These are phyloP conservation scores for Monosporascus sp. DNA, from an alignment of 2,329 filamentous ascomycete species.

Conservation along the genomic window DNA sequence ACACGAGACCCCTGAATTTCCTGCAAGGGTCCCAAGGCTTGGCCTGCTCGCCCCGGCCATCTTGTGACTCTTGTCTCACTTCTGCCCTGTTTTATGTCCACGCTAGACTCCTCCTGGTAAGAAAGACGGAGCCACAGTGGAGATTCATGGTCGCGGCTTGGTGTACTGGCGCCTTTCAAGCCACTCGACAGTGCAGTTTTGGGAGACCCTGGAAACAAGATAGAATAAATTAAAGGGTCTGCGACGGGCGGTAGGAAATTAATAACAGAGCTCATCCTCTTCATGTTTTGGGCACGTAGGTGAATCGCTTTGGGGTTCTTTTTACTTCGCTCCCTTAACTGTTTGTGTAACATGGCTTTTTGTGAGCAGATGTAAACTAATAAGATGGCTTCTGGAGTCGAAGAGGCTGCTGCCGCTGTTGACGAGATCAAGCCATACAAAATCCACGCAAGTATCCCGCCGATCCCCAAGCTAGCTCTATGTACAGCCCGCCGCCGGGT, in stretches of 20 bases:
- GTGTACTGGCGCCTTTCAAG: slow-evolving; percentile 13
- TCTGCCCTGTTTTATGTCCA: slow-evolving; percentile 21
- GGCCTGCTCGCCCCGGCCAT: slow-evolving; percentile 1
- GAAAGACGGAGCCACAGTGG: slow-evolving; percentile 22
- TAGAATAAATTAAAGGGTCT: slow-evolving; percentile 19
- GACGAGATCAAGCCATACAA: slow-evolving; percentile 49
- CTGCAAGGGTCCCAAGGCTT: slow-evolving; percentile 9
- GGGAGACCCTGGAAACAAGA: slow-evolving; percentile 17
- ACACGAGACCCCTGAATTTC: slow-evolving; percentile 5
- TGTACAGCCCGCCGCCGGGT: no score
- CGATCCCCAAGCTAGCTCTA: slow-evolving; percentile 2
- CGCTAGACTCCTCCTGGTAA: slow-evolving; percentile 8
- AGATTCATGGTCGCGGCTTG: background rate
- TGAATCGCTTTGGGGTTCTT: no score
- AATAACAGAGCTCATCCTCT: slow-evolving; percentile 2
- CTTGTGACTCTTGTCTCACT: slow-evolving; percentile 6
- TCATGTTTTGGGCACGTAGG: no score
- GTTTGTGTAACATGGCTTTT: slow-evolving; percentile 2
- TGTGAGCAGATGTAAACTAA: slow-evolving; percentile 1
- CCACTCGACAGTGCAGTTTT: slow-evolving; percentile 11
- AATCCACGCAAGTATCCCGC: slow-evolving; percentile 45
- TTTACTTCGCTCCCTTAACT: background rate
- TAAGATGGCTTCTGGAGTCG: slow-evolving; percentile 20
- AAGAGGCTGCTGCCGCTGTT: slow-evolving; percentile 19
- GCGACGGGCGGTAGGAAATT: background rate